Conservation (phyloP, 2,329 filamentous ascomycete species). For the Neonectria hederae region DNA sequence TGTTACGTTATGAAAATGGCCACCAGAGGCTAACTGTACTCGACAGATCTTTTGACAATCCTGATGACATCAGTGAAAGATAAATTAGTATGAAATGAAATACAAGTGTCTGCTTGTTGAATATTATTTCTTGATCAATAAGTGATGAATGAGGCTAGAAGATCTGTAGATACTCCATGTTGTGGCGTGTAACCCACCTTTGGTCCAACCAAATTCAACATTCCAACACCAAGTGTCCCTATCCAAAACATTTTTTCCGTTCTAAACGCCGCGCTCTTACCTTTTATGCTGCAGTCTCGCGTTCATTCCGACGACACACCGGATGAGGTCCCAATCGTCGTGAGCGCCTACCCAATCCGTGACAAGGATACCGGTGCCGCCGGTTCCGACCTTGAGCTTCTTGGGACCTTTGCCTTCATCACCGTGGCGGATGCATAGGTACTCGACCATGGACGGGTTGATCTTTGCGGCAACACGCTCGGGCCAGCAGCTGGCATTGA, state of each 20-base stretch:
- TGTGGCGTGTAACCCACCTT: neutral
- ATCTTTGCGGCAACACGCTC: conserved; percentile 88
- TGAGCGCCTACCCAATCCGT: conserved; percentile 91
- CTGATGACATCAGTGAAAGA: too few relatives aligned
- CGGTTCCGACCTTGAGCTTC: conserved; percentile 69
- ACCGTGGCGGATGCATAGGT: conserved; percentile 67
- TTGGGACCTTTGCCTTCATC: conserved; percentile 60
- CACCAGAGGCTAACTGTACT: conserved; percentile 14
- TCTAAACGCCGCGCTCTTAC: conserved; percentile 34
- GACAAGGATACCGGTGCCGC: conserved; percentile 86
- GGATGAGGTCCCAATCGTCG: conserved; percentile 90
- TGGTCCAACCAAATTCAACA: neutral
- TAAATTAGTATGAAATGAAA: neutral
- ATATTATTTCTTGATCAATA: neutral
- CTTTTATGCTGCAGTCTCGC: conserved; percentile 66
- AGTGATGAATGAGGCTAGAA: neutral
- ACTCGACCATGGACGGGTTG: conserved; percentile 78
- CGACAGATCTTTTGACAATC: neutral
- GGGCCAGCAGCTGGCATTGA: conserved; percentile 91
- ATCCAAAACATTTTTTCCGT: neutral
- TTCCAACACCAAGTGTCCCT: conserved; percentile 6
- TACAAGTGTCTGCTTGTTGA: neutral
- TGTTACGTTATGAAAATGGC: conserved; percentile 1
- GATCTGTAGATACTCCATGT: neutral
- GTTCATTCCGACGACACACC: conserved; percentile 93